Base-by-base conservation (phyloP, 306 rosid genomes). In the Fragaria iinumae region DNA sequence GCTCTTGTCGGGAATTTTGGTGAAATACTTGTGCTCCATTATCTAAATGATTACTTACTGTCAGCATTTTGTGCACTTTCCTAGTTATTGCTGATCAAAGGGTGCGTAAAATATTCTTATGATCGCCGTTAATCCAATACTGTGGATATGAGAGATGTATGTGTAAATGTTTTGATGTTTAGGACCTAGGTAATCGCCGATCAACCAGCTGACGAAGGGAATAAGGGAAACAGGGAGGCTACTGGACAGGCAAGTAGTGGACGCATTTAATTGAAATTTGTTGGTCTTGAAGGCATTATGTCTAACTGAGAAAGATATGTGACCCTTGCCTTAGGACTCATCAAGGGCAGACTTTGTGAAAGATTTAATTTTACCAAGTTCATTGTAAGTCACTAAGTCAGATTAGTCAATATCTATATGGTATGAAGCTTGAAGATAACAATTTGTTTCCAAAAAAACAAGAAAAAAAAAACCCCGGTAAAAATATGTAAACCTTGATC, bases 1-100 rank as follows among this genome's bases (percentile, higher is more conserved):
- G 92, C 76, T 88, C 93, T 71, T 92, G 97, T 79, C 76, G 86
- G 32, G 96, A 83, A 29, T 94, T 94, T 79, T 89, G 97, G 97
- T 92, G 83, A 89, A 73, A 55, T 8, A 38, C 21, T 25, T 43
- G 27, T 66, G 27, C 29, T 66, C 3, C 71, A 39, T 18, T 1
- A 67, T 41, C 18, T 39, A 3, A 64, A 23, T 6, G 44, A 41
- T 14, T 21, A 25, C 57, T 32, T 23, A 20, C 38, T 10, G 18
- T 27, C 48, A 3, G 7, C n/a, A 21, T 4, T 69, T 6, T 6
- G 21, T 21, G 18, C 36, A 5, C 8, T 68, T 18, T 18, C 8
- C 7, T 4, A 18, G 13, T 63, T 29, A n/a, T 66, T 39, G 47
- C 13, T 36, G 13, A 43, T 50, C 10, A 21, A 68, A 16, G 43